Base-by-base conservation (phyloP, 2,329 filamentous ascomycete genomes). In the Teratosphaeria zuluensis region DNA sequence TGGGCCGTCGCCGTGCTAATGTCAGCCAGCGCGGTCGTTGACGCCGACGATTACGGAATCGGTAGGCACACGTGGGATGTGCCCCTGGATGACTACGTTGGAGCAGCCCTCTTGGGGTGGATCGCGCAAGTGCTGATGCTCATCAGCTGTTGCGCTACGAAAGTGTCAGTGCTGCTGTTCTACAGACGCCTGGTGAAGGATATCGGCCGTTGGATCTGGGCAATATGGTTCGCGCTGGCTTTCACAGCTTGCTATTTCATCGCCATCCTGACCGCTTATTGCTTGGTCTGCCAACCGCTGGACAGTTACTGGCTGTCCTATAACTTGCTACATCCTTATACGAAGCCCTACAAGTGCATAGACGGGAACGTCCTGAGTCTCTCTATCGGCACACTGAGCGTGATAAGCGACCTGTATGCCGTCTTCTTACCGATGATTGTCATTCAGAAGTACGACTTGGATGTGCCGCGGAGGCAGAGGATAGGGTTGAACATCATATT, bases 401-500 rank as follows among this genome's bases (percentile, higher is more conserved):
- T 65, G 38, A 51, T 63, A 24, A 62, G 57, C 46, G 64, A 66
- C 53, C 21, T 64, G n/a, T 66, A 64, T 54, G 58, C 62, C 4
- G 62, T 65, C 12, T 19, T 64, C n/a, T 51, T 66, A 8, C 64
- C 64, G 2, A 63, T 75, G 4, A 68, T 76, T 8, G 70, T 78
- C n/a, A 70, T 79, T 9, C 71, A 73, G 68, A 73, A 76, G 19
- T 69, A 78, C n/a, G 42, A 61, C 12, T 51, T 58, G 14, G 72
- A 76, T 51, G 74, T 78, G 46, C 69, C 74, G 5, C 51, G 56
- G 11, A 12, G 56, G 28, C 60, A 62, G 31, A 56, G 54, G 28
- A 51, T 55, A 8, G 54, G 24, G 2, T 55, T 62, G 32, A 61
- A 63, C 53, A 55, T 58, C 56, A 54, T 64, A 51, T 70, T 69